phyloP scores from a whole-genome alignment of 305 asterid species.

The Galium porrigens region DNA sequence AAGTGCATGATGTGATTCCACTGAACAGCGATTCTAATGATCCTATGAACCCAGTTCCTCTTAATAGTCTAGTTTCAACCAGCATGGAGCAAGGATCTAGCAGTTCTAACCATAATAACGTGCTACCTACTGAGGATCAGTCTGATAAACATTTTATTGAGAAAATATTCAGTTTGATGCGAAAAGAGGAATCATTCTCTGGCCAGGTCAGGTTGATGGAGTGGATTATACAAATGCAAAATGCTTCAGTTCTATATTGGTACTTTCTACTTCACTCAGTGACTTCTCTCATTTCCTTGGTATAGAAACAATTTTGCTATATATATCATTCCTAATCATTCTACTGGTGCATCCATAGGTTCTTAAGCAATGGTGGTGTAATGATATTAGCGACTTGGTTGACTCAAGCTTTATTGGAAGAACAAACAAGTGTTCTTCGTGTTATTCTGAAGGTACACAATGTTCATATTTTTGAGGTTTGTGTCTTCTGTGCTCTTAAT shows the following conservation, averaged over 20 bases:
- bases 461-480: not conserved
- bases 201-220: constrained; percentile 82
- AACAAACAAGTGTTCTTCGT: constrained; percentile 65
- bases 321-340: constrained; percentile 11
- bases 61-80: constrained; percentile 37
- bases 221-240: constrained; percentile 60
- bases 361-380: constrained; percentile 68
- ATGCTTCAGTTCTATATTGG: constrained; percentile 58
- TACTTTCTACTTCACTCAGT: constrained; percentile 23
- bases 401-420: constrained; percentile 76
- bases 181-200: constrained; percentile 71
- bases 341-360: constrained; percentile 39
- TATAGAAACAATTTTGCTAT: constrained; percentile 4
- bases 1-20: constrained; percentile 28
- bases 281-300: constrained; percentile 8
- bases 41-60: constrained; percentile 46
- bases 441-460: constrained; percentile 51
- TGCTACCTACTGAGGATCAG: constrained; percentile 39
- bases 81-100: constrained; percentile 47
- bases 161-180: constrained; percentile 56
- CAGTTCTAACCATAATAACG: constrained; percentile 37
- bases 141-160: constrained; percentile 50
- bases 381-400: constrained; percentile 90
- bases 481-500: constrained; percentile 11
- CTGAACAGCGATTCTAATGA: constrained; percentile 26